Evolutionary conservation across 2,329 filamentous ascomycete genomes (phyloP).

Genomic region (Cryphonectria carpinicola): DNA sequence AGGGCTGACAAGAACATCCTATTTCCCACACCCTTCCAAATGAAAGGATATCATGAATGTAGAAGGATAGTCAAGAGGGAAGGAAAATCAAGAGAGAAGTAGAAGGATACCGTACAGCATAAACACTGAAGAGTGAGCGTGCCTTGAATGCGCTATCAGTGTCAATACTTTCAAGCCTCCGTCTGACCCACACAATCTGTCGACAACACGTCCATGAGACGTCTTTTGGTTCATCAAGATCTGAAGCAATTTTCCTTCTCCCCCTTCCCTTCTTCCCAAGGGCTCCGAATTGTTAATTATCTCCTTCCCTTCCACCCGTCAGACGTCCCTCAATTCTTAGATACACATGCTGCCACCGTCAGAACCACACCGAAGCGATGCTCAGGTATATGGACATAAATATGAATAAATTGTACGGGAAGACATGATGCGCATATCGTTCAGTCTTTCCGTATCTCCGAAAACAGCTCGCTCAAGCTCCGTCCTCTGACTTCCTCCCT

Average conservation of each 20-base stretch:
- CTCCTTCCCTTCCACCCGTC: neutral
- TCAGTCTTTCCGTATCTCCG: neutral
- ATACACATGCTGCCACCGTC: neutral
- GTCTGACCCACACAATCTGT: neutral
- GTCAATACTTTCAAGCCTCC: neutral
- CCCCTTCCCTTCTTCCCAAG: neutral
- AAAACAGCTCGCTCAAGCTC: neutral
- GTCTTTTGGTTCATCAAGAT: neutral
- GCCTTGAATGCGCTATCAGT: neutral
- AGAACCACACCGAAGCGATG: neutral
- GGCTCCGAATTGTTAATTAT: neutral
- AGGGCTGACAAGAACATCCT: neutral
- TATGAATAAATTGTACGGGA: neutral
- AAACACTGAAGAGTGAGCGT: neutral
- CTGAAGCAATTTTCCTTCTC: neutral
- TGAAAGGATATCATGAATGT: neutral
- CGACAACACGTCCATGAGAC: neutral
- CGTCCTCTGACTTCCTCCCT: neutral
- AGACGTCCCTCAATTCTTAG: neutral
- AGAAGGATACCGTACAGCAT: neutral
- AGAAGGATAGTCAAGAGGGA: neutral
- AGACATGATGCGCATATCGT: neutral
- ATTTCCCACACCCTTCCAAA: neutral
- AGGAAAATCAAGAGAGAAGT: neutral
- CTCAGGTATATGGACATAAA: neutral